Base-by-base conservation (phyloP, 202 grass and related monocot species). In the Brachypodium distachyon region DNA sequence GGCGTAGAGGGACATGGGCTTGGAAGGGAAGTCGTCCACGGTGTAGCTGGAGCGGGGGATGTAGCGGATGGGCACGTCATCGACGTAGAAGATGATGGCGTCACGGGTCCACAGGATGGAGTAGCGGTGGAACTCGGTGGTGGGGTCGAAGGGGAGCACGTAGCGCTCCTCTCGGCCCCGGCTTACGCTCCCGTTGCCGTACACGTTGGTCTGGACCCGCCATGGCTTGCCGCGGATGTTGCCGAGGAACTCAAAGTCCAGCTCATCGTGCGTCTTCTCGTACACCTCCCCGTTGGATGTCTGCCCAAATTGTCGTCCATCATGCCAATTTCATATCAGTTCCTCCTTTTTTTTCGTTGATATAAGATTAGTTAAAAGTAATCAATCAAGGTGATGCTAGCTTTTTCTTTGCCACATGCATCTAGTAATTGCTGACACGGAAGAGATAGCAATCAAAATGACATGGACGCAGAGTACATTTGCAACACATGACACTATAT, bases 201-300 rank as follows among this genome's bases (percentile, higher is more conserved):
- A 97, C 42, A 97, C 38, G 78, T 97, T 97, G 1, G 94, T 97
- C 62, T 92, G 94, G 19, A 97, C 74, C 3, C 91, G 78, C 94
- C 94, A 94, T 5, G 87, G 88, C 77, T 92, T 92, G 2, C 94
- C 91, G 0, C 86, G 67, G 71, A 97, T 89, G 81, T 97, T 97
- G 11, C 94, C 94, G 46, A 97, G 57, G 70, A 97, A 97, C 83
- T 97, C 90, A 14, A 97, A 93, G 83, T 97, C 94, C 58, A 97
- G 65, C 89, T 97, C 94, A 61, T 97, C 94, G 65, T 97, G 94
- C 0, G 70, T 82, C 80, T 97, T 97, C 68, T 87, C 81, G 67
- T 91, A 93, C 73, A 93, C 78, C 57, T 97, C 90, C 12, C 81
- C 90, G 57, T 97, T 97, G 7, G 94, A 97, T 11, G 88, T 85